These are phyloP conservation scores for Martiniozyma asiatica DNA, from an alignment of 1,139 yeast genomes.

Conservation along the genomic window DNA sequence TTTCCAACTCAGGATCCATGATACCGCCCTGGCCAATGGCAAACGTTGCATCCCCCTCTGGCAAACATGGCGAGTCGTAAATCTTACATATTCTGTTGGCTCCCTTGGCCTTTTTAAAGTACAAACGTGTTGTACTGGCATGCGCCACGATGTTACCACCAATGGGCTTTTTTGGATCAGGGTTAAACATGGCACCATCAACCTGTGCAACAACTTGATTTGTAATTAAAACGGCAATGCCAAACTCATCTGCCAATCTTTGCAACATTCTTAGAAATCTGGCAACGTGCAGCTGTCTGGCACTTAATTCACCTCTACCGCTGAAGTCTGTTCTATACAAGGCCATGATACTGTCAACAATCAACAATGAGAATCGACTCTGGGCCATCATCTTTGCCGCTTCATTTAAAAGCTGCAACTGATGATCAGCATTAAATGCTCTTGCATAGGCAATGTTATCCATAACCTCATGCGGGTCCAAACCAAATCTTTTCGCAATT, in stretches of 20 bases:
- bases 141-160: conserved; percentile 99
- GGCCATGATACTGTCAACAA: conserved; percentile 96
- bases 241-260: conserved; percentile 92
- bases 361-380: conserved; percentile 66
- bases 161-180: conserved; percentile 98
- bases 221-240: conserved; percentile 96
- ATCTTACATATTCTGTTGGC: conserved; percentile 90
- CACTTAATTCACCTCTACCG: conserved; percentile 93
- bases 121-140: conserved; percentile 84
- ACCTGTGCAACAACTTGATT: conserved; percentile 98
- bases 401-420: conserved; percentile 68
- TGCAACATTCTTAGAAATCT: conserved; percentile 85
- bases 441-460: conserved; percentile 97
- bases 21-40: conserved; percentile 96
- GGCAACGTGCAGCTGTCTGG: conserved; percentile 91
- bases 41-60: conserved; percentile 90
- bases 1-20: conserved; percentile 62
- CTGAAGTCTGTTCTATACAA: conserved; percentile 88
- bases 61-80: conserved; percentile 90
- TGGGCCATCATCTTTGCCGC: conserved; percentile 98
- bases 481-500: conserved; percentile 84
- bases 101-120: conserved; percentile 81
- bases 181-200: conserved; percentile 82
- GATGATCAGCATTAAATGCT: conserved; percentile 96
- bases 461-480: conserved; percentile 88